Conservation (phyloP, 352 stramenopile species). For the Aphanomyces cochlioides region DNA sequence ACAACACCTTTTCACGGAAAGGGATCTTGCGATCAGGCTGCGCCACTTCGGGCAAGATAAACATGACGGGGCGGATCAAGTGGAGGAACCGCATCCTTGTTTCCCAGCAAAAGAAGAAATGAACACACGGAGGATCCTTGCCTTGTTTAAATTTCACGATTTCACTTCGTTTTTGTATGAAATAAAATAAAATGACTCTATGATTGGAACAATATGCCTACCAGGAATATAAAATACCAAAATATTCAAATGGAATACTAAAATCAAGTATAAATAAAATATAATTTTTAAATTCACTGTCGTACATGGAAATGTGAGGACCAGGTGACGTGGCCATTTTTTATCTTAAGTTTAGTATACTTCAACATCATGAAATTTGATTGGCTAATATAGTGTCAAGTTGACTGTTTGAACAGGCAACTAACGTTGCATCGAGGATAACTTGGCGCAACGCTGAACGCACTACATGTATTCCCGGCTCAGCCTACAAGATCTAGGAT, state of each 20-base stretch:
- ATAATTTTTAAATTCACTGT: neutral
- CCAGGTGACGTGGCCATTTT: neutral
- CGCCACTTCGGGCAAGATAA: conserved; percentile 96
- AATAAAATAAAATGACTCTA: conserved; percentile 1
- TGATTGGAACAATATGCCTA: neutral
- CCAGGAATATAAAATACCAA: neutral
- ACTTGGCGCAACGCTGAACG: too few species aligned
- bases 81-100: conserved; percentile 95
- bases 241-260: neutral
- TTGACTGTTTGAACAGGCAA: too few species aligned
- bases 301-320: neutral
- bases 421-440: too few species aligned
- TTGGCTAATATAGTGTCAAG: neutral
- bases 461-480: too few species aligned
- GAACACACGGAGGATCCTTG: neutral
- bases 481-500: too few species aligned
- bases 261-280: neutral
- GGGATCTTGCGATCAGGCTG: conserved; percentile 96
- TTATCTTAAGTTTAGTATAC: conserved; percentile 1
- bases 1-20: conserved; percentile 99
- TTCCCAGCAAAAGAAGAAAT: conserved; percentile 20
- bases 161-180: conserved; percentile 1
- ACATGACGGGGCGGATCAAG: conserved; percentile 98
- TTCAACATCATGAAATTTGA: neutral
- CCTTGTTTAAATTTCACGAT: neutral